Evolutionary conservation across 257 asterid genomes (phyloP).

Genomic region (Solanum commersonii): DNA sequence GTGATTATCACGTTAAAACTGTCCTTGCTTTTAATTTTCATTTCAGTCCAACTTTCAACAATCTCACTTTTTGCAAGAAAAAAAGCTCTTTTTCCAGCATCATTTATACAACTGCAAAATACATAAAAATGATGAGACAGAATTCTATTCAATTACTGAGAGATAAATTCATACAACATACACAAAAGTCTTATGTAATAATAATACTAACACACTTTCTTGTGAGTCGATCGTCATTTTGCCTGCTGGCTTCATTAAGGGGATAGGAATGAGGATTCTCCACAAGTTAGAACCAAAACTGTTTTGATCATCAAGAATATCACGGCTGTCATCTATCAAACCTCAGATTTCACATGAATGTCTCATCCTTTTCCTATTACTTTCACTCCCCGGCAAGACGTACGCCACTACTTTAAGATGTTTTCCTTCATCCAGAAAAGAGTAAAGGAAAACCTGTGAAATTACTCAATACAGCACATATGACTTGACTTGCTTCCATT

Average conservation of each 20-base stretch:
- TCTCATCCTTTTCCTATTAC: slow-evolving; percentile 1
- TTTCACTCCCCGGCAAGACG: not conserved
- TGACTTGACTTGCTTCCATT: not conserved
- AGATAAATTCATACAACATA: not conserved
- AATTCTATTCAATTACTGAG: not conserved
- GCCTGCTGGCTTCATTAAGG: not conserved
- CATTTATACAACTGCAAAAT: not conserved
- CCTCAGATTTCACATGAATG: not conserved
- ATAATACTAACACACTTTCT: not conserved
- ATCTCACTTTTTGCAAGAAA: not conserved
- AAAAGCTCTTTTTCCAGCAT: not conserved
- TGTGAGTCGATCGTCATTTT: not conserved
- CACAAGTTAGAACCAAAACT: not conserved
- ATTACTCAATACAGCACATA: not conserved
- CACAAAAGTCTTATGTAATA: not conserved
- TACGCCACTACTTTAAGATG: not conserved
- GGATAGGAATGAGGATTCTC: not conserved
- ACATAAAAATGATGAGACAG: not conserved
- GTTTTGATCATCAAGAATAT: not conserved
- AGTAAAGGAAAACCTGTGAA: not conserved
- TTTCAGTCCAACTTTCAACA: not conserved
- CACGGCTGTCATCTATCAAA: not conserved
- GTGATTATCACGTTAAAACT: not conserved
- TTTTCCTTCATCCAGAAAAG: not conserved
- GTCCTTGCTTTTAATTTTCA: not conserved